These are phyloP conservation scores for Metschnikowia borealis DNA, from an alignment of 805 yeast species.

Conservation along the genomic window DNA sequence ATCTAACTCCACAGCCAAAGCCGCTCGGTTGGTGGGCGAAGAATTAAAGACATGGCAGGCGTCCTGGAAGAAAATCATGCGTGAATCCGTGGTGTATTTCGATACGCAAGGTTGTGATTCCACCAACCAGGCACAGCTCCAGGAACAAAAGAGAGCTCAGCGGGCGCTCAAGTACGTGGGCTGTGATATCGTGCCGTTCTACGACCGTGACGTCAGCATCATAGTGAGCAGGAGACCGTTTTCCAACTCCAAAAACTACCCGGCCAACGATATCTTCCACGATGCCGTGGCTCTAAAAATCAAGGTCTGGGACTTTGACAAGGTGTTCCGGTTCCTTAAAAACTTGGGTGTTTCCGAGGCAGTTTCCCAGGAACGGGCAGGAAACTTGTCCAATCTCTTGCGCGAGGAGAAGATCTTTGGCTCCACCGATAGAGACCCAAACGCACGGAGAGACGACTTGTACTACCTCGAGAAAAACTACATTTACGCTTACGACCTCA, in stretches of 20 bases:
- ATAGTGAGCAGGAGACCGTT: constrained; percentile 66
- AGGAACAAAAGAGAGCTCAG: constrained; percentile 40
- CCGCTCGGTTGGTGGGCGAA: constrained; percentile 39
- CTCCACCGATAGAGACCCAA: constrained; percentile 83
- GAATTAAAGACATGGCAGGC: constrained; percentile 58
- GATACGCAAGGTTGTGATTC: constrained; percentile 48
- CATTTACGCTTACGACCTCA: constrained; percentile 74
- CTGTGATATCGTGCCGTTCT: constrained; percentile 41
- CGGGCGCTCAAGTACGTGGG: constrained; percentile 47
- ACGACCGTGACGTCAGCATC: constrained; percentile 62
- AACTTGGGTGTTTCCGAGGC: constrained; percentile 44
- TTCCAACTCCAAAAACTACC: constrained; percentile 38
- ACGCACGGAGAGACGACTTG: constrained; percentile 78
- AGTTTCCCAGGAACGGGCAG: constrained; percentile 15
- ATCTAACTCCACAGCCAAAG: constrained; percentile 10
- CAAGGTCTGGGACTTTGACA: constrained; percentile 86
- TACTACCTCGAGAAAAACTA: constrained; percentile 71
- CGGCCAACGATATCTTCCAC: constrained; percentile 58
- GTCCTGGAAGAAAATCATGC: constrained; percentile 61
- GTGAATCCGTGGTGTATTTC: constrained; percentile 55
- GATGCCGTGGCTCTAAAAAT: constrained; percentile 58
- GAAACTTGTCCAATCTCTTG: constrained; percentile 47
- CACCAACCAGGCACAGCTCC: constrained; percentile 30
- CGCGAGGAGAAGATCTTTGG: constrained; percentile 84
- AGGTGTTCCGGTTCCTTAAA: constrained; percentile 72